A percentile compares a stretch with the other conserved stretches of the same genome.
These are phyloP conservation scores for Cyclotella cryptica DNA, from an alignment of 108 stramenopile species.

Conservation along the genomic window DNA sequence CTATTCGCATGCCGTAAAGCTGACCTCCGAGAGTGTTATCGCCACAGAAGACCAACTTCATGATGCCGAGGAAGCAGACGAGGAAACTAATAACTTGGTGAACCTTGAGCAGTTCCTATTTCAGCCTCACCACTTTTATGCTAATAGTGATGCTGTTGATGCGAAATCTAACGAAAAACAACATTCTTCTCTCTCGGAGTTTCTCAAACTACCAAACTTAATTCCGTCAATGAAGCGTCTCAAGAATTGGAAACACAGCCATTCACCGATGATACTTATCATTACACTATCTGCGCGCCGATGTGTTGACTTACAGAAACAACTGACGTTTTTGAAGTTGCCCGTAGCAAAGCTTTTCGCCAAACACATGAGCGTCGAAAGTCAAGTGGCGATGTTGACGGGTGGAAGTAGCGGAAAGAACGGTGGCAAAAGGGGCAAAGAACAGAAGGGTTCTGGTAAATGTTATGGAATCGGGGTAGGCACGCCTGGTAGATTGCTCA, in stretches of 20 bases:
- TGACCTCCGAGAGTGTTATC: conserved; percentile 12
- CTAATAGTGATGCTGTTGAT: not conserved
- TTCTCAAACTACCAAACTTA: conserved; percentile 28
- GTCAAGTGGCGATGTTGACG: conserved; percentile 61
- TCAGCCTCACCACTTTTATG: conserved; percentile 25
- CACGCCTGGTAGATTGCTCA: conserved; percentile 79
- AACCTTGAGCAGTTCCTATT: conserved; percentile 21
- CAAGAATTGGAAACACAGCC: conserved; percentile 66
- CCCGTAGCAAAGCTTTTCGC: conserved; percentile 85
- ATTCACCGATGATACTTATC: conserved; percentile 72
- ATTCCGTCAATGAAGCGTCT: conserved; percentile 64
- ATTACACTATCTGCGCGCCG: conserved; percentile 83
- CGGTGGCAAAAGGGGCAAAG: conserved; percentile 16
- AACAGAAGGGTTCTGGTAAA: conserved; percentile 17
- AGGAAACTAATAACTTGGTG: not conserved
- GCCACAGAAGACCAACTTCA: not conserved
- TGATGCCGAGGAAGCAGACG: not conserved
- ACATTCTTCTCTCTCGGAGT: not conserved
- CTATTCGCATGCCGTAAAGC: conserved; percentile 45
- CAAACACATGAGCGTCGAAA: conserved; percentile 75
- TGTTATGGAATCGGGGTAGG: conserved; percentile 77
- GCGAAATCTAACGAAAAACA: conserved; percentile 21
- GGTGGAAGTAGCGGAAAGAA: conserved; percentile 16
- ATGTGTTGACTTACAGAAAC: conserved; percentile 76
- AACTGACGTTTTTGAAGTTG: conserved; percentile 64